Evolutionary conservation across 352 stramenopile species (phyloP).

Genomic region (Pythium inflatum): DNA sequence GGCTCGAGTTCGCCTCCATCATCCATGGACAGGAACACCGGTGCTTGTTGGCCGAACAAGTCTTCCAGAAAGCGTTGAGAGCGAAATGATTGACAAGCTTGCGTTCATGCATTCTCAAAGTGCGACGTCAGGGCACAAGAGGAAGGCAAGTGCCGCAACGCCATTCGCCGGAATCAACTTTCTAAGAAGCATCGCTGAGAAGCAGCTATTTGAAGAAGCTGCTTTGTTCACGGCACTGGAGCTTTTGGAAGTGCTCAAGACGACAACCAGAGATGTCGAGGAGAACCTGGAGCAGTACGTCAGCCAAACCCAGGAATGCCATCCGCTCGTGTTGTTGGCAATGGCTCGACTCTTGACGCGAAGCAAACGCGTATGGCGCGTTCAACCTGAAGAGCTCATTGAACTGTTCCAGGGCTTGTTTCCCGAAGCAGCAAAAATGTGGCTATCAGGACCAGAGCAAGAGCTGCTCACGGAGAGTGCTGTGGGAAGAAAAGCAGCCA

Average conservation of each 20-base stretch:
- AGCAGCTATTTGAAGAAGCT: conserved; percentile 41
- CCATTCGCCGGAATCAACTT: conserved; percentile 63
- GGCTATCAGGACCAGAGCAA: no score
- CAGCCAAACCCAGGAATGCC: conserved; percentile 29
- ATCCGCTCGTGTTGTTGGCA: conserved; percentile 66
- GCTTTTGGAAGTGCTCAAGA: conserved; percentile 53
- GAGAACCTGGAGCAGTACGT: conserved; percentile 53
- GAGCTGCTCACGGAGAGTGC: no score
- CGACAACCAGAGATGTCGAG: conserved; percentile 33
- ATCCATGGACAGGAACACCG: conserved; percentile 54
- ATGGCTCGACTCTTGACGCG: conserved; percentile 46
- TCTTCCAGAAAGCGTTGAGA: conserved; percentile 45
- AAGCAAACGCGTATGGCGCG: not conserved
- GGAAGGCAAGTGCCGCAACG: conserved; percentile 1
- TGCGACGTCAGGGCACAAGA: not conserved
- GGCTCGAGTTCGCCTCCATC: conserved; percentile 30
- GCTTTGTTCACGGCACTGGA: conserved; percentile 61
- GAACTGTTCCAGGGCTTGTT: conserved; percentile 56
- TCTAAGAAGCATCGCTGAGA: conserved; percentile 37
- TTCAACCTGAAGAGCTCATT: conserved; percentile 42
- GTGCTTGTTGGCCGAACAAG: conserved; percentile 35
- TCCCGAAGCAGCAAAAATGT: conserved; percentile 46
- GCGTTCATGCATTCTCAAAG: conserved; percentile 13
- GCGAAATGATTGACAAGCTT: conserved; percentile 46
- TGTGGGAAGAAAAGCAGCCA: no score